Percentiles rank a stretch among this genome's conserved stretches.
Conservation (phyloP, 768 basidiomycete species). For the Calocybe gangraenosa region DNA sequence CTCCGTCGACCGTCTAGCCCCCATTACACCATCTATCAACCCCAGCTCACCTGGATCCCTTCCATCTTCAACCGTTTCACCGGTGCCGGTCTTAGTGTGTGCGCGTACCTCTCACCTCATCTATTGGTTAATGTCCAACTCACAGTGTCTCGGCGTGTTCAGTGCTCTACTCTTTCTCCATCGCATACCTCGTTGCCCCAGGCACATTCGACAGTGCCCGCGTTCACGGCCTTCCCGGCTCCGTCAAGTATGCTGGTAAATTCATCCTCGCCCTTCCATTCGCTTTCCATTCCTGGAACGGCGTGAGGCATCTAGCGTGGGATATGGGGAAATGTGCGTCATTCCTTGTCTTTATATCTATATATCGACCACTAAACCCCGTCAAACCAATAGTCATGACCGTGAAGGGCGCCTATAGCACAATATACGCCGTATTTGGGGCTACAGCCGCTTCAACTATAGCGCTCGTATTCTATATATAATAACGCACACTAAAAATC, state of each 20-base stretch:
- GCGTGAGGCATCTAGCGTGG: constrained; percentile 87
- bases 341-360: background rate
- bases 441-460: constrained; percentile 73
- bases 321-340: constrained; percentile 78
- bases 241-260: constrained; percentile 75
- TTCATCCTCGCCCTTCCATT: constrained; percentile 80
- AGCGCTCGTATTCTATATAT: constrained; percentile 53
- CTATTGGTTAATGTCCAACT: background rate
- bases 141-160: background rate
- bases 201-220: constrained; percentile 75
- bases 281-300: constrained; percentile 88
- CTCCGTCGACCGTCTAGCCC: constrained; percentile 86
- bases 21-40: constrained; percentile 96
- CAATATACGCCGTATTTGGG: constrained; percentile 83
- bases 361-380: no score
- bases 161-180: constrained; percentile 87
- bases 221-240: constrained; percentile 66
- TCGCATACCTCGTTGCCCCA: constrained; percentile 83
- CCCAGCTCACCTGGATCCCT: constrained; percentile 84
- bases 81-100: constrained; percentile 79
- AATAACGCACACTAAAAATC: constrained; percentile 21
- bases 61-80: constrained; percentile 89
- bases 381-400: constrained; percentile 54
- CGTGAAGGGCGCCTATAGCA: constrained; percentile 73
- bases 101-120: constrained; percentile 52